These are phyloP conservation scores for Didymosphaeria variabile DNA, from an alignment of 2,329 filamentous ascomycete species.

Conservation along the genomic window DNA sequence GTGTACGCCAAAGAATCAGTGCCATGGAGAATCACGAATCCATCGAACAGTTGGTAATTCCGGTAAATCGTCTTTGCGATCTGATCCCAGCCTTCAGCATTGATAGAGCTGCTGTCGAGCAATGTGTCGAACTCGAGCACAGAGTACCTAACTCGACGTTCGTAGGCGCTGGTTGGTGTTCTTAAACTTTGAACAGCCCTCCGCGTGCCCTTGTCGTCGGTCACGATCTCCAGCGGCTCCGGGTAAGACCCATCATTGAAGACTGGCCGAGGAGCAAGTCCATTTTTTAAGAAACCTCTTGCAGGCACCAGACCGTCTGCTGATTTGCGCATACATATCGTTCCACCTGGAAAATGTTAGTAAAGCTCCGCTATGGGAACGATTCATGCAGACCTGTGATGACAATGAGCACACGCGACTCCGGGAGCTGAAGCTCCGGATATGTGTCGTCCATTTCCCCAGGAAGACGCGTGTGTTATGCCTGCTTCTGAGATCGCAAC, in stretches of 20 bases:
- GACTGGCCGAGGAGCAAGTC: slow-evolving; percentile 80
- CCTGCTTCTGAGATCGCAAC: neutral
- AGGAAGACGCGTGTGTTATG: slow-evolving; percentile 17
- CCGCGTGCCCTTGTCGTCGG: slow-evolving; percentile 58
- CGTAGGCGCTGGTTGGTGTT: slow-evolving; percentile 82
- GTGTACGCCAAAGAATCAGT: slow-evolving; percentile 90
- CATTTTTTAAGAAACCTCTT: slow-evolving; percentile 78
- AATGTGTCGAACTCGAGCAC: slow-evolving; percentile 85
- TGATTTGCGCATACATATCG: slow-evolving; percentile 90
- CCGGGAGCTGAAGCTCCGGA: slow-evolving; percentile 59
- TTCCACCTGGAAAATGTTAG: slow-evolving; percentile 62
- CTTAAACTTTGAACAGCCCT: slow-evolving; percentile 73
- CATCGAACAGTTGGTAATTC: slow-evolving; percentile 90
- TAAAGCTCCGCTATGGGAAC: slow-evolving; percentile 15
- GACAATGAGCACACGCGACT: slow-evolving; percentile 86
- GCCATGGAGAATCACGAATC: slow-evolving; percentile 89
- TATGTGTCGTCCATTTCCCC: slow-evolving; percentile 37
- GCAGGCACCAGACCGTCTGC: slow-evolving; percentile 79
- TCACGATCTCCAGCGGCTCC: slow-evolving; percentile 64
- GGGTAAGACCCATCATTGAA: slow-evolving; percentile 81
- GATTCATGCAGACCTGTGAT: slow-evolving; percentile 70
- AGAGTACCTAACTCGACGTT: slow-evolving; percentile 81
- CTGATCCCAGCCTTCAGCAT: slow-evolving; percentile 83
- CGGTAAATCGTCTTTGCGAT: slow-evolving; percentile 81
- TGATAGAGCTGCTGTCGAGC: slow-evolving; percentile 90